phyloP scores from a whole-genome alignment of 805 yeast genomes.

The Candida caryicola region DNA sequence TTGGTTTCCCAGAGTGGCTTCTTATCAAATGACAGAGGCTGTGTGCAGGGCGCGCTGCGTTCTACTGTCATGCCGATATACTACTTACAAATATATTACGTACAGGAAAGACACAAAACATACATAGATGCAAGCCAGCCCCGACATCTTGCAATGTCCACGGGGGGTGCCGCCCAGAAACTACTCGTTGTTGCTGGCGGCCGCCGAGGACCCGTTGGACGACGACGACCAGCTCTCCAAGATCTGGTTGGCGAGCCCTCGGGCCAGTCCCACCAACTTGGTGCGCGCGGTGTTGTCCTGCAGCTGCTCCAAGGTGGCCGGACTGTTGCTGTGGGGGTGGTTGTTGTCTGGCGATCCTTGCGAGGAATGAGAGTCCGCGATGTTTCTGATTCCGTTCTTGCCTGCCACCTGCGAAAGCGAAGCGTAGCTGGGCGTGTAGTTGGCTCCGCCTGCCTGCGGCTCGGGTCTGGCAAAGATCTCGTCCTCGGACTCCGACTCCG shows the following conservation, averaged over 20 bases:
- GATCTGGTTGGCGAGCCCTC: slow-evolving; percentile 33
- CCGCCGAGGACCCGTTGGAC: slow-evolving; percentile 5
- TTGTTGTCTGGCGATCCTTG: background rate
- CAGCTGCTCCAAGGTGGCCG: background rate
- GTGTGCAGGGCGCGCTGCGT: no score
- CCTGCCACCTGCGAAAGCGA: slow-evolving; percentile 54
- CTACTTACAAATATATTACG: no score
- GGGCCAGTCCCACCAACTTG: slow-evolving; percentile 35
- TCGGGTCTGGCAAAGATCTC: slow-evolving; percentile 17
- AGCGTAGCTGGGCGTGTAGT: slow-evolving; percentile 35
- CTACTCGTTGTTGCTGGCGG: slow-evolving; percentile 1
- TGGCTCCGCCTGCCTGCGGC: background rate
- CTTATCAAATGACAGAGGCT: no score
- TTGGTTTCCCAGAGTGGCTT: no score
- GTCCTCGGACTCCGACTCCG: slow-evolving; percentile 21
- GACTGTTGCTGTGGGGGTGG: no score
- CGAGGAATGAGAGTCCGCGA: slow-evolving; percentile 19
- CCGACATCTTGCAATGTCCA: no score
- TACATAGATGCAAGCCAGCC: no score
- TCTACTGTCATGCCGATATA: no score
- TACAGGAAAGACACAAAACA: no score
- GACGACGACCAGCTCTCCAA: slow-evolving; percentile 30
- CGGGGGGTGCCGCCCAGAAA: no score
- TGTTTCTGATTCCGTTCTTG: slow-evolving; percentile 32
- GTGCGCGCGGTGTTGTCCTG: slow-evolving; percentile 12